Evolutionary conservation across 805 yeast genomes (phyloP).

Genomic region (Candida bentonensis): DNA sequence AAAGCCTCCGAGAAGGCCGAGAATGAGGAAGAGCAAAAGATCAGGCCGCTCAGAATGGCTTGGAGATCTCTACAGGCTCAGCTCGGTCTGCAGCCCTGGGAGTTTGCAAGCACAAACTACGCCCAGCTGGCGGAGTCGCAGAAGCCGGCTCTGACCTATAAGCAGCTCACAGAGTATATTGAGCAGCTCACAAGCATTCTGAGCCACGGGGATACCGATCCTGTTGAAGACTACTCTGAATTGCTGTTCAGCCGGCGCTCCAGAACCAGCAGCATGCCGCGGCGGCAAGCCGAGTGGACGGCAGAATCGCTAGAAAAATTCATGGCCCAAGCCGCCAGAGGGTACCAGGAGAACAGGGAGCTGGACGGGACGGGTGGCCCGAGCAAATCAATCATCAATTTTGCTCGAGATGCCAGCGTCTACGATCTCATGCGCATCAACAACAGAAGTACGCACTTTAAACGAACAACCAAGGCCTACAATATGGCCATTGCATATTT

Average conservation of each 20-base stretch:
- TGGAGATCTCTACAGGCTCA: not conserved
- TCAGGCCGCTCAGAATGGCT: too few relatives aligned
- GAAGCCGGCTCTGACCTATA: not conserved
- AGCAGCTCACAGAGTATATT: not conserved
- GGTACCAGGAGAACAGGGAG: too few relatives aligned
- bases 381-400: not conserved
- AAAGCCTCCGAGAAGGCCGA: too few relatives aligned
- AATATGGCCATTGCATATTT: conserved; percentile 12
- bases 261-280: not conserved
- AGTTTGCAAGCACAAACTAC: not conserved
- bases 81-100: not conserved
- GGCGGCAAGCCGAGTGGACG: not conserved
- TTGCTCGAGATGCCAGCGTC: not conserved
- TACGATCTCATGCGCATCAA: conserved; percentile 10
- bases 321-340: too few relatives aligned
- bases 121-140: not conserved
- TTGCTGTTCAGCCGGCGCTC: not conserved
- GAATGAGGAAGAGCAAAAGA: too few relatives aligned
- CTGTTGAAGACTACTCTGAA: not conserved
- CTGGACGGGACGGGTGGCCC: too few relatives aligned
- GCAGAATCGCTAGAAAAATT: not conserved
- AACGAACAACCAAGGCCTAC: conserved; percentile 8
- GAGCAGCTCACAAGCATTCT: not conserved
- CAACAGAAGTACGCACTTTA: conserved; percentile 7
- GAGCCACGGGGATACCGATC: not conserved